These are phyloP conservation scores for Aspergillus asperescens DNA, from an alignment of 495 filamentous ascomycete genomes.

Conservation along the genomic window DNA sequence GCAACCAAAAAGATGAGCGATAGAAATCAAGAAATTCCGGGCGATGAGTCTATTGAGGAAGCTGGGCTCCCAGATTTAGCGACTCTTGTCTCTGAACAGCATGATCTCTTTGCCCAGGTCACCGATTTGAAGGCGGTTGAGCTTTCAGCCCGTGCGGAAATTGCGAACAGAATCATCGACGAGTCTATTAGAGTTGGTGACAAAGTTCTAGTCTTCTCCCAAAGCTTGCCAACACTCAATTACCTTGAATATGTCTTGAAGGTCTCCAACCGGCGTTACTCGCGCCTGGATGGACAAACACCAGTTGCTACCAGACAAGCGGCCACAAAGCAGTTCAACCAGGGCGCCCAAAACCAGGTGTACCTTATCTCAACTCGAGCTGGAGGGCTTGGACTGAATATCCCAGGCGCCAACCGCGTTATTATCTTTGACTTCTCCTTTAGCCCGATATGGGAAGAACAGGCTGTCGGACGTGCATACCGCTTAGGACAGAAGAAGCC, in stretches of 20 bases:
- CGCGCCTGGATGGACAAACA: constrained; percentile 63
- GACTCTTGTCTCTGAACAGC: constrained; percentile 21
- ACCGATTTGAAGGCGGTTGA: constrained; percentile 30
- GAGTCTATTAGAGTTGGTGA: constrained; percentile 56
- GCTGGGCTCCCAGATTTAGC: constrained; percentile 25
- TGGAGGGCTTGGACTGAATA: constrained; percentile 78
- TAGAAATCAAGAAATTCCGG: constrained; percentile 17
- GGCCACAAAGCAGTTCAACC: constrained; percentile 63
- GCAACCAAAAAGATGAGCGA: constrained; percentile 23
- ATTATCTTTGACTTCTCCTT: constrained; percentile 81
- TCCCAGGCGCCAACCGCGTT: constrained; percentile 79
- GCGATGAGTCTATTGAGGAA: constrained; percentile 27
- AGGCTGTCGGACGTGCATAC: constrained; percentile 84
- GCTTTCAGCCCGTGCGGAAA: constrained; percentile 59
- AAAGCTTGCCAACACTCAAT: constrained; percentile 62
- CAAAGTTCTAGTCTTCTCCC: constrained; percentile 72
- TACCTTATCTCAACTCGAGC: constrained; percentile 81
- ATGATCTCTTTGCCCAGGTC: constrained; percentile 26
- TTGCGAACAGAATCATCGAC: constrained; percentile 61
- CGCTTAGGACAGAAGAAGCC: constrained; percentile 78
- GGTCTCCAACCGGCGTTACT: constrained; percentile 35
- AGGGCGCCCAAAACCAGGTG: constrained; percentile 37
- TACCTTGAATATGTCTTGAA: constrained; percentile 57
- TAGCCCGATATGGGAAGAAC: constrained; percentile 77
- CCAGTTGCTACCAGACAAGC: constrained; percentile 50